Conservation (phyloP, 2,329 filamentous ascomycete genomes). For the Pseudogymnoascus sp. region DNA sequence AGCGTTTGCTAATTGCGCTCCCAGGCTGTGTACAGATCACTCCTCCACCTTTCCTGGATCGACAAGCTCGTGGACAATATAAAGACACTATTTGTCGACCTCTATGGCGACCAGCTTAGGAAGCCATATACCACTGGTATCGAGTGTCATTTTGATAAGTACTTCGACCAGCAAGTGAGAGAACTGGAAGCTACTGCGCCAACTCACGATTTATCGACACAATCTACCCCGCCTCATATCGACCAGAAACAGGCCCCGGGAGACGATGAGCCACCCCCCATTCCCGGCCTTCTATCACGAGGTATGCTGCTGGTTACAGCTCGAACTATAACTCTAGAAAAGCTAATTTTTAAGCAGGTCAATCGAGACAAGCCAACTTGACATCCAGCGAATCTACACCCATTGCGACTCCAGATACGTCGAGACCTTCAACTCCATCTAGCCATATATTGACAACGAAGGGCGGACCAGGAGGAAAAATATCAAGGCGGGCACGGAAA, state of each 20-base stretch:
- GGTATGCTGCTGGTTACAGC: conserved; percentile 13
- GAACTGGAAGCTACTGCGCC: conserved; percentile 60
- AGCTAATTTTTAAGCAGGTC: conserved; percentile 15
- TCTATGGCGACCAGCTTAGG: conserved; percentile 82
- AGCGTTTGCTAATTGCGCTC: not conserved
- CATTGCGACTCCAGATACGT: conserved; percentile 61
- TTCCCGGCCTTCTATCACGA: conserved; percentile 27
- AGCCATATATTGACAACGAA: conserved; percentile 65
- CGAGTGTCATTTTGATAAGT: conserved; percentile 80
- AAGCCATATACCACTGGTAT: conserved; percentile 70
- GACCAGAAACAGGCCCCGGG: conserved; percentile 19
- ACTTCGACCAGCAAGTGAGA: conserved; percentile 86
- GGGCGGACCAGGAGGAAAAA: conserved; percentile 62
- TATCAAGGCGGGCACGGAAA: conserved; percentile 71
- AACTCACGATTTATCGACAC: conserved; percentile 21
- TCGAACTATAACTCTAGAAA: not conserved
- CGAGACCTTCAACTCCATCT: conserved; percentile 66
- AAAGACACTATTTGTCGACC: conserved; percentile 78
- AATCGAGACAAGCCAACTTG: conserved; percentile 23
- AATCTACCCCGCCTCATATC: conserved; percentile 19
- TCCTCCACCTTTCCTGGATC: conserved; percentile 92
- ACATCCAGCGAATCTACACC: conserved; percentile 53
- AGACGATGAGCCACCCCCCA: conserved; percentile 42
- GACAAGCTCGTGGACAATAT: conserved; percentile 95
- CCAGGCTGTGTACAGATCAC: conserved; percentile 91